These are phyloP conservation scores for Amphichorda felina DNA, from an alignment of 2,329 filamentous ascomycete species.

Conservation along the genomic window DNA sequence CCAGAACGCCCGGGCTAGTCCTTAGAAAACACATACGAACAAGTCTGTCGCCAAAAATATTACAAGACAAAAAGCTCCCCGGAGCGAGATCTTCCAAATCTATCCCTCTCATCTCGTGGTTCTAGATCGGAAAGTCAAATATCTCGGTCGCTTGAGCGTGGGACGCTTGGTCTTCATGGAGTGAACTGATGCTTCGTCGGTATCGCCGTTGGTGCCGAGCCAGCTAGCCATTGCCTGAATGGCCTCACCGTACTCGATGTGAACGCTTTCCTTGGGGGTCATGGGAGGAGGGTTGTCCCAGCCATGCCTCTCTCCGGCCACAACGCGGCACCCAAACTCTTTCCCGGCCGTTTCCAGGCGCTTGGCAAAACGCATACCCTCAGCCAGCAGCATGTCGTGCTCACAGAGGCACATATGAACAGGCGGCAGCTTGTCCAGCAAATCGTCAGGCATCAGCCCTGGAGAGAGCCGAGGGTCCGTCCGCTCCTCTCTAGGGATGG, in stretches of 20 bases:
- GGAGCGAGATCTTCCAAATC: too few species aligned
- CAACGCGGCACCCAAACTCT: slow-evolving; percentile 26
- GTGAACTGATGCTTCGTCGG: slow-evolving; percentile 22
- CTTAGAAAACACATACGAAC: neutral
- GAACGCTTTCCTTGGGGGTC: slow-evolving; percentile 28
- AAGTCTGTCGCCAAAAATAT: neutral
- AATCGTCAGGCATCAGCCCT: slow-evolving; percentile 38
- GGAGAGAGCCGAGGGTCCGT: slow-evolving; percentile 46
- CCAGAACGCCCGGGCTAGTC: neutral
- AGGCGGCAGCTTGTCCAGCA: slow-evolving; percentile 39
- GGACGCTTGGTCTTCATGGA: slow-evolving; percentile 20
- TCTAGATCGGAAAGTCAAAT: slow-evolving; percentile 16
- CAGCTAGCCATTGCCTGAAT: slow-evolving; percentile 27
- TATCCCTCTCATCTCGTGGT: neutral
- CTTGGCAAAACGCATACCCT: slow-evolving; percentile 49
- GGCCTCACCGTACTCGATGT: slow-evolving; percentile 32
- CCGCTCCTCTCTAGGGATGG: slow-evolving; percentile 29
- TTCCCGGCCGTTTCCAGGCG: slow-evolving; percentile 30
- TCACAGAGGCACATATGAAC: slow-evolving; percentile 51
- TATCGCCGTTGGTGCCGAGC: slow-evolving; percentile 24
- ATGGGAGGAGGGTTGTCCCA: slow-evolving; percentile 37
- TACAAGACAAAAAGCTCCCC: too few species aligned
- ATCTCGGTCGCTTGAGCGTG: slow-evolving; percentile 17
- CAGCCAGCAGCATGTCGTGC: slow-evolving; percentile 51
- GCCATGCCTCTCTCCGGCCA: slow-evolving; percentile 31